Evolutionary conservation across 2,329 filamentous ascomycete genomes (phyloP).

Genomic region (Aspergillus brunneoviolaceus): DNA sequence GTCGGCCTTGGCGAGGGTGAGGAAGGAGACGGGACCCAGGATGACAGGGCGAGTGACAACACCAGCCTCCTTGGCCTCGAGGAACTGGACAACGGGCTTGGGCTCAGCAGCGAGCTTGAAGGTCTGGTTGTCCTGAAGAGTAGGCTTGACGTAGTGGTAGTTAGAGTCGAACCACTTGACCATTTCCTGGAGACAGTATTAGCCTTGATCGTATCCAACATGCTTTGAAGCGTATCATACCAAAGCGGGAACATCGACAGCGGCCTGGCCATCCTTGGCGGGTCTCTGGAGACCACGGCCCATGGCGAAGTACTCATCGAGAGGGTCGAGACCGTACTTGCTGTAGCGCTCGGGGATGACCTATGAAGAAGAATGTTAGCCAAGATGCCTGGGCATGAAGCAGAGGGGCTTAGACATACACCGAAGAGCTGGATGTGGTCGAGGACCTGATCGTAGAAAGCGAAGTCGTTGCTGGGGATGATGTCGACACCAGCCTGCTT

Average conservation of each 20-base stretch:
- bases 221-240: slow-evolving; percentile 41
- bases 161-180: slow-evolving; percentile 99
- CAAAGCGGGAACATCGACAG: slow-evolving; percentile 83
- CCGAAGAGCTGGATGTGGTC: slow-evolving; percentile 98
- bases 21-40: slow-evolving; percentile 94
- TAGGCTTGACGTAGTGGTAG: slow-evolving; percentile 99
- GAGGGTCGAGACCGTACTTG: slow-evolving; percentile 77
- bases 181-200: slow-evolving; percentile 67
- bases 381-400: slow-evolving; percentile 18
- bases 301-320: slow-evolving; percentile 99
- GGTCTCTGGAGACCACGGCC: slow-evolving; percentile 95
- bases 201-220: too few relatives aligned
- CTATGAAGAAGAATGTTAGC: slow-evolving; percentile 47
- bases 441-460: slow-evolving; percentile 96
- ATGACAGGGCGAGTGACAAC: slow-evolving; percentile 91
- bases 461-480: slow-evolving; percentile 99
- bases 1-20: slow-evolving; percentile 96
- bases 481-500: slow-evolving; percentile 96
- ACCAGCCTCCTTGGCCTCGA: slow-evolving; percentile 96
- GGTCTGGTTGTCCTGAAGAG: slow-evolving; percentile 91
- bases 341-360: slow-evolving; percentile 91
- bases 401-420: slow-evolving; percentile 55
- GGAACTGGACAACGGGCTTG: slow-evolving; percentile 93
- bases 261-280: slow-evolving; percentile 51
- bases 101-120: slow-evolving; percentile 86